Evolutionary conservation across 768 basidiomycete genomes (phyloP).

Genomic region (Leccinum subgranulosum): DNA sequence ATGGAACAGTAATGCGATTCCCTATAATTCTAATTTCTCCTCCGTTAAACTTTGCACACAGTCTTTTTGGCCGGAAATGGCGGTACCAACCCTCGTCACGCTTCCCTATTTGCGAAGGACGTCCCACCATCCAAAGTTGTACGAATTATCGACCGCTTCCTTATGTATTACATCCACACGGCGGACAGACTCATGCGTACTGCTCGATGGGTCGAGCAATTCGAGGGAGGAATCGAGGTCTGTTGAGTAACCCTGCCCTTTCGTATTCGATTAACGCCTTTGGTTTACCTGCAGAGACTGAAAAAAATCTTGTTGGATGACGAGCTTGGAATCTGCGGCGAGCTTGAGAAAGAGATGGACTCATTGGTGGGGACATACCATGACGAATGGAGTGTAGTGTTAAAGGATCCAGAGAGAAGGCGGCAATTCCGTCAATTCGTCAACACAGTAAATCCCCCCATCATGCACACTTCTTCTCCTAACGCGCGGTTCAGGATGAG

Average conservation of each 20-base stretch:
- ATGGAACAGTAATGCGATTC: conserved; percentile 53
- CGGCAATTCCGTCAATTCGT: conserved; percentile 61
- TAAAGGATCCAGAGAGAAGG: conserved; percentile 47
- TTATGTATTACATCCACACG: conserved; percentile 68
- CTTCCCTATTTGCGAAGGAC: conserved; percentile 61
- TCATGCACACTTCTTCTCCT: background rate
- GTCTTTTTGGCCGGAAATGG: conserved; percentile 66
- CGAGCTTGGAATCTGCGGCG: conserved; percentile 65
- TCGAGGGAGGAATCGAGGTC: conserved; percentile 69
- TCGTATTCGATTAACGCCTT: background rate
- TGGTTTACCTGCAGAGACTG: conserved; percentile 45
- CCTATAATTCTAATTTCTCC: background rate
- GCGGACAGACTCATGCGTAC: conserved; percentile 72
- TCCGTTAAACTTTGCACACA: background rate
- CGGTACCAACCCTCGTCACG: conserved; percentile 59
- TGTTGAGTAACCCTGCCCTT: background rate
- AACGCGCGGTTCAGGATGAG: background rate
- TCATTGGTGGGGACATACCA: conserved; percentile 61
- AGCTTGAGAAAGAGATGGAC: conserved; percentile 66
- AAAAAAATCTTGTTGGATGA: conserved; percentile 65
- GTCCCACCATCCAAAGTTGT: conserved; percentile 65
- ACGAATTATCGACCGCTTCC: conserved; percentile 60
- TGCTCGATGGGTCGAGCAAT: conserved; percentile 68
- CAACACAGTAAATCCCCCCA: conserved; percentile 44
- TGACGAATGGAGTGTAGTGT: conserved; percentile 69